These are phyloP conservation scores for Phoma herbarum DNA, from an alignment of 2,329 filamentous ascomycete species.

Conservation along the genomic window DNA sequence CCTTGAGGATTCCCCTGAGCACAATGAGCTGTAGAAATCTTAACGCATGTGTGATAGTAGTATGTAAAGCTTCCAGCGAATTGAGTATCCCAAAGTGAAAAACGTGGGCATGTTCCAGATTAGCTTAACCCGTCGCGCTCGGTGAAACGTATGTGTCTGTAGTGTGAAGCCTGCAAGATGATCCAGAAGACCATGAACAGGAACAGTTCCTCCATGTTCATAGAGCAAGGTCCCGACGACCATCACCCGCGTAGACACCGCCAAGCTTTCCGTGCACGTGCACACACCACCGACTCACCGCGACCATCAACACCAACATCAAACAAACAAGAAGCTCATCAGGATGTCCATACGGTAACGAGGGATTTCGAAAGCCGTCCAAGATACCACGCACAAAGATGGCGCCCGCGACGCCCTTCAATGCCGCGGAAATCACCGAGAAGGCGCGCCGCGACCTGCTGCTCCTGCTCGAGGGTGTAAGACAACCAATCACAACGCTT, in stretches of 20 bases:
- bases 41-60: constrained; percentile 3
- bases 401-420: constrained; percentile 75
- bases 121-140: not conserved
- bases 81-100: not conserved
- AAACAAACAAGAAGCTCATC: constrained; percentile 1
- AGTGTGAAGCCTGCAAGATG: not conserved
- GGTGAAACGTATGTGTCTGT: not conserved
- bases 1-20: constrained; percentile 30
- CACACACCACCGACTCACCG: constrained; percentile 17
- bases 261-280: constrained; percentile 24
- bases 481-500: constrained; percentile 57
- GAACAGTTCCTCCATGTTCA: not conserved
- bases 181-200: not conserved
- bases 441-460: constrained; percentile 89
- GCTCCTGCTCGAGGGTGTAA: constrained; percentile 91
- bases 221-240: not conserved
- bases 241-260: constrained; percentile 1
- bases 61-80: not conserved
- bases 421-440: constrained; percentile 77
- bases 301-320: constrained; percentile 8
- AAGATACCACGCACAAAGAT: constrained; percentile 52
- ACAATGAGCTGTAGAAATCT: constrained; percentile 37
- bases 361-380: not conserved
- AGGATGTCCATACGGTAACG: constrained; percentile 9
- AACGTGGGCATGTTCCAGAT: not conserved